These are phyloP conservation scores for Lactuca saligna DNA, from an alignment of 129 eudicot species.

Conservation along the genomic window DNA sequence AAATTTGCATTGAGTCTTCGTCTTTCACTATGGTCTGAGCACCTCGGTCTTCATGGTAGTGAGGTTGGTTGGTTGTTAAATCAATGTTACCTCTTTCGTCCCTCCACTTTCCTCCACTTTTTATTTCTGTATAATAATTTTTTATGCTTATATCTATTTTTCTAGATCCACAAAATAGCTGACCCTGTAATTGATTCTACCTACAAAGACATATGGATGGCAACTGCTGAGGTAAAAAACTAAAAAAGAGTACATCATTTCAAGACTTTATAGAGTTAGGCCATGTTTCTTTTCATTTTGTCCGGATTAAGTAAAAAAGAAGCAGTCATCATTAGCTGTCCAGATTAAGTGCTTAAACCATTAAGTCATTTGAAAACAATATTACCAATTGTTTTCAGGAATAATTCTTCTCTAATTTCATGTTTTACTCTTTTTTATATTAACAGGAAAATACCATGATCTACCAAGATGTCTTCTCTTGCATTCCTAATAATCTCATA, in stretches of 20 bases:
- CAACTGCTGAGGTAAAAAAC: conserved; percentile 78
- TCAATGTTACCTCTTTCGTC: neutral
- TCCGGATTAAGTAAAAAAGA: too few species aligned
- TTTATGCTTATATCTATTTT: conserved; percentile 12
- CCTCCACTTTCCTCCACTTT: neutral
- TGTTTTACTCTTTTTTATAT: conserved; percentile 15
- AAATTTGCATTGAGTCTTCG: conserved; percentile 90
- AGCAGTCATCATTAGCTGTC: too few species aligned
- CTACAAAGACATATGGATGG: conserved; percentile 97
- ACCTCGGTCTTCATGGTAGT: conserved; percentile 80
- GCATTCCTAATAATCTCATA: conserved; percentile 90
- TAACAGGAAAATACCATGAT: conserved; percentile 90
- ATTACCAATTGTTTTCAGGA: too few species aligned
- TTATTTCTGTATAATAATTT: neutral
- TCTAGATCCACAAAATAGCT: conserved; percentile 59
- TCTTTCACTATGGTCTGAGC: conserved; percentile 93
- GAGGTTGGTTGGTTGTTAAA: conserved; percentile 43
- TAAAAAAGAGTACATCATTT: neutral
- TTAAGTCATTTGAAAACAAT: too few species aligned
- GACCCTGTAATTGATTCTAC: conserved; percentile 93
- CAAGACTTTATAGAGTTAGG: neutral
- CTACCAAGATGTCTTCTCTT: conserved; percentile 94
- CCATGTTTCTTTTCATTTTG: too few species aligned
- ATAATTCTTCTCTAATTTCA: neutral
- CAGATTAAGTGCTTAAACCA: too few species aligned